Base-by-base conservation (phyloP, 352 stramenopile genomes). In the Phytophthora colocasiae region DNA sequence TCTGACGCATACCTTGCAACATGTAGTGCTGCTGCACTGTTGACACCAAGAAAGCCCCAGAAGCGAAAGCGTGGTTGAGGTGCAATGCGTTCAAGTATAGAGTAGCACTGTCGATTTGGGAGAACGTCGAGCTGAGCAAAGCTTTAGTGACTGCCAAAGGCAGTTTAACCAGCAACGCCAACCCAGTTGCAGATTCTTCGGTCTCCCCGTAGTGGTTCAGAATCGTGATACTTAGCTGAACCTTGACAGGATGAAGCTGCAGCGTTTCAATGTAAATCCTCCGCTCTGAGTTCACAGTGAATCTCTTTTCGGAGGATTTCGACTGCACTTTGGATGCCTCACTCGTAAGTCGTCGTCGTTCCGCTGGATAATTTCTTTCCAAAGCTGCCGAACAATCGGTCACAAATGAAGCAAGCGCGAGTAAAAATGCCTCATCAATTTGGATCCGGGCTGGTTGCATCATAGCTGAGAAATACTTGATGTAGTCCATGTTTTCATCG, bases 241-340 rank as follows among this genome's bases (percentile, higher is more conserved):
- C 62, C 24, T 92, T 89, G 43, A 95, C 75, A 3, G 88, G 86
- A 57, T 94, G 86, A 7, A 96, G 69, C 58, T 95, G 81, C 26
- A 96, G 69, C 12, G 84, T 92, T 48, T 96, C 88, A 29, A 96
- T 92, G 63, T 93, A 96, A 74, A 95, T 91, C 4, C 86, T 81
- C 0, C 80, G 75, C 39, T 94, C 80, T 3, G 75, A 73, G 45
- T 63, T 68, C 1, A 63, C 0, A 43, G 74, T 36, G 67, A 80
- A 53, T 75, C 63, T 46, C 19, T 63, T 67, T n/a, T 69, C 53
- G 24, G 62, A 55, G 3, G 43, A 53, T 19, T 48, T 68, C 0
- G 27, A 64, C 19, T 69, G 40, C 22, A 52, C 57, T 15, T 73
- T 69, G 45, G 51, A 70, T 44, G 52, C 45, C 10, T 75, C 67